Conservation (phyloP, 495 filamentous ascomycete genomes). For the Talaromyces thailandensis region DNA sequence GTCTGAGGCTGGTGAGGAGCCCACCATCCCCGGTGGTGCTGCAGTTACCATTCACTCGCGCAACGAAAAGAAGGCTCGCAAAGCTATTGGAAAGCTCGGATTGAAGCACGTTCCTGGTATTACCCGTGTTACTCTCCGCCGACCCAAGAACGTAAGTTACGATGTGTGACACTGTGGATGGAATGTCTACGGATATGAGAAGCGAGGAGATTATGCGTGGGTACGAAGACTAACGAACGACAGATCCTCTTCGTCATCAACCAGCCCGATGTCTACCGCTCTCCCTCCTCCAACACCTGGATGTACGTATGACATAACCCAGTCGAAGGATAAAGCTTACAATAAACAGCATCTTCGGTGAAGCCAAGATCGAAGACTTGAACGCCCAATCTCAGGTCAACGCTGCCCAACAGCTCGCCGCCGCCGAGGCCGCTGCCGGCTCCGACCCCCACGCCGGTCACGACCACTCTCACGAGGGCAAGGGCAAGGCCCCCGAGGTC, state of each 20-base stretch:
- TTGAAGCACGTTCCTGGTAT: constrained; percentile 94
- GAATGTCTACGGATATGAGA: background rate
- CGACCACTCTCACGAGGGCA: constrained; percentile 56
- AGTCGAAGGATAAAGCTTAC: constrained; percentile 8
- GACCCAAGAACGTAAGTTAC: constrained; percentile 84
- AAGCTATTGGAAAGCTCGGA: constrained; percentile 96
- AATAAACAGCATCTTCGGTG: constrained; percentile 82
- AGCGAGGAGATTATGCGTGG: background rate
- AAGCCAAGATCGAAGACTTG: constrained; percentile 99
- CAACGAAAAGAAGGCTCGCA: constrained; percentile 99
- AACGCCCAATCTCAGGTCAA: constrained; percentile 94
- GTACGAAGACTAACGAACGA: constrained; percentile 16
- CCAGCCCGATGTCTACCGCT: constrained; percentile 98
- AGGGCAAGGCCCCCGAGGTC: constrained; percentile 66
- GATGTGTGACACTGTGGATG: background rate
- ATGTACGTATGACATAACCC: constrained; percentile 58
- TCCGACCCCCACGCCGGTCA: constrained; percentile 64
- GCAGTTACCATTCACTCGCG: constrained; percentile 87
- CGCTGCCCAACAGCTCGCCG: constrained; percentile 83
- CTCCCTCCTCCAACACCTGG: constrained; percentile 95
- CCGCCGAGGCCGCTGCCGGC: constrained; percentile 70
- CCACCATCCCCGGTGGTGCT: constrained; percentile 74
- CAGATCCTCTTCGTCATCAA: constrained; percentile 99
- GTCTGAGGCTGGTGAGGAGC: constrained; percentile 61
- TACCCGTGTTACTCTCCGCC: constrained; percentile 91